phyloP scores from a whole-genome alignment of 2,329 filamentous ascomycete species.

The Cladorrhinum sp. region DNA sequence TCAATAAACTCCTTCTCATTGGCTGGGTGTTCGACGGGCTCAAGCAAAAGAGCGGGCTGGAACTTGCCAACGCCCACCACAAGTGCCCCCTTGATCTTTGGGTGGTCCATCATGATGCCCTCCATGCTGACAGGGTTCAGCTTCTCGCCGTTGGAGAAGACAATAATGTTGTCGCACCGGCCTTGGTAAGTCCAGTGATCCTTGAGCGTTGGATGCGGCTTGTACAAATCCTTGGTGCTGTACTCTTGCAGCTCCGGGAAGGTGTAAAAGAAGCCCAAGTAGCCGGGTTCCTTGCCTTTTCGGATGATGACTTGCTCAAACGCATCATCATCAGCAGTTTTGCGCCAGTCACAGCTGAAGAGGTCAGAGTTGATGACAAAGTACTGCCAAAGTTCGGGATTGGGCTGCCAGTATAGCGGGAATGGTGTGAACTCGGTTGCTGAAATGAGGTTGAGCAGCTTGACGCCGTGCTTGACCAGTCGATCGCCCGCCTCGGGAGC shows the following conservation, averaged over 20 bases:
- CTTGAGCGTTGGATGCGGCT: conserved; percentile 36
- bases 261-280: conserved; percentile 40
- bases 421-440: conserved; percentile 42
- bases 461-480: conserved; percentile 36
- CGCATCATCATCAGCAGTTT: conserved; percentile 32
- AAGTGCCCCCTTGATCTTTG: conserved; percentile 39
- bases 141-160: conserved; percentile 51
- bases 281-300: conserved; percentile 35
- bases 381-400: conserved; percentile 41
- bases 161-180: conserved; percentile 46
- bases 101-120: conserved; percentile 37
- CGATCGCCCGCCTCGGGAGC: conserved; percentile 37
- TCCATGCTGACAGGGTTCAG: conserved; percentile 48
- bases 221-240: conserved; percentile 45
- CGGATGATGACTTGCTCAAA: conserved; percentile 41
- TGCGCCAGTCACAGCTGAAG: conserved; percentile 42
- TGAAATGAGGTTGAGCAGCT: conserved; percentile 37
- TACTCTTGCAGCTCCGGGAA: conserved; percentile 42
- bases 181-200: conserved; percentile 37
- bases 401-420: conserved; percentile 33
- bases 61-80: conserved; percentile 47
- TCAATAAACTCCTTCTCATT: conserved; percentile 36
- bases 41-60: conserved; percentile 47
- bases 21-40: conserved; percentile 36
- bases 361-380: conserved; percentile 42